These are phyloP conservation scores for Ricinus communis DNA, from an alignment of 345 rosid species.

Conservation along the genomic window DNA sequence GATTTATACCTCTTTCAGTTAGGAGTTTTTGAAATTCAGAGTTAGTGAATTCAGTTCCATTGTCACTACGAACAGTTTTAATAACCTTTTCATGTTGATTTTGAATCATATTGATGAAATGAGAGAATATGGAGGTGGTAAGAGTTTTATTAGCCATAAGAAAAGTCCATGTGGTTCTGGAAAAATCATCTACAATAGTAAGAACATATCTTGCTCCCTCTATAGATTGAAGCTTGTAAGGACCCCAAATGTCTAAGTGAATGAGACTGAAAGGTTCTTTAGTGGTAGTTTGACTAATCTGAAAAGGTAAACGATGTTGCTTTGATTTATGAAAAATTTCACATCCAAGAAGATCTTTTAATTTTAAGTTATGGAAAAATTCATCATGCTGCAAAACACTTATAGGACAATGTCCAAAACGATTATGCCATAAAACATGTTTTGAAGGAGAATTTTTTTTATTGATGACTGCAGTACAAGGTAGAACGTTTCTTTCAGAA, in stretches of 20 bases:
- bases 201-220: not conserved
- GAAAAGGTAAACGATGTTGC: not conserved
- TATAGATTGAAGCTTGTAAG: not conserved
- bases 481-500: not conserved
- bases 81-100: not conserved
- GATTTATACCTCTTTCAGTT: not conserved
- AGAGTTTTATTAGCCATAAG: too few species aligned
- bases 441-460: not conserved
- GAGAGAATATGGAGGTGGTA: not conserved
- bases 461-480: not conserved
- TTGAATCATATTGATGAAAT: not conserved
- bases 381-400: not conserved
- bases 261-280: not conserved
- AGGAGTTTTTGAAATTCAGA: not conserved
- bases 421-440: not conserved
- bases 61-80: not conserved
- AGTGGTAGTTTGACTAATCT: not conserved
- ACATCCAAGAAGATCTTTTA: not conserved
- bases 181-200: not conserved
- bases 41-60: not conserved
- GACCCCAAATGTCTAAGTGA: not conserved
- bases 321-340: too few species aligned
- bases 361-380: not conserved
- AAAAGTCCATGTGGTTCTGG: not conserved
- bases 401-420: not conserved